Conservation (phyloP, 1,284 basidiomycete genomes). For the Pascua guehoae region DNA sequence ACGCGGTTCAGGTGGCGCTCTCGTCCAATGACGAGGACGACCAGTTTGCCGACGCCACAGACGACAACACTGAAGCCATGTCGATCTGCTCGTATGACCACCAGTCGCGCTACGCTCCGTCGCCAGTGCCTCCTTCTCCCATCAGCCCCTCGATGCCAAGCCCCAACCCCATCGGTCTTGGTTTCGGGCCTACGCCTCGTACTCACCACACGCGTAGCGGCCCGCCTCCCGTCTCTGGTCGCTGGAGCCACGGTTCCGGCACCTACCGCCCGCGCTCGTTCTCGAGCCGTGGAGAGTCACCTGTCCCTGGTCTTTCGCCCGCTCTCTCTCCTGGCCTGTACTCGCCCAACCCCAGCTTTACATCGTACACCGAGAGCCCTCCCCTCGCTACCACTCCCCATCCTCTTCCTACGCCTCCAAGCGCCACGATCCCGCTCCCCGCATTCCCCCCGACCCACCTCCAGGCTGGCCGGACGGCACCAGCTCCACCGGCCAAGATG, state of each 20-base stretch:
- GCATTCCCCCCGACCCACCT: constrained; percentile 4
- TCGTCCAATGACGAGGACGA: constrained; percentile 35
- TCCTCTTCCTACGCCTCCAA: constrained; percentile 1
- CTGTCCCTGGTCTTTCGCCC: constrained; percentile 17
- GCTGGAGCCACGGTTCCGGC: constrained; percentile 16
- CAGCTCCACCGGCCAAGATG: constrained; percentile 15
- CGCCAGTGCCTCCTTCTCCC: constrained; percentile 14
- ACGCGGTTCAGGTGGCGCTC: constrained; percentile 1
- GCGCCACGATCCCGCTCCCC: constrained; percentile 7
- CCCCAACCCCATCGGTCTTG: constrained; percentile 11
- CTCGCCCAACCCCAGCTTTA: constrained; percentile 13
- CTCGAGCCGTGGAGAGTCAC: constrained; percentile 17
- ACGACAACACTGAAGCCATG: constrained; percentile 49
- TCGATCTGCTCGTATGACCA: constrained; percentile 21
- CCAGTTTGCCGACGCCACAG: constrained; percentile 57
- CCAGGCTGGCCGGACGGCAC: constrained; percentile 8
- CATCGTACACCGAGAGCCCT: background rate
- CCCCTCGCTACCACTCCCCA: background rate
- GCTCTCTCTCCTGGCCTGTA: constrained; percentile 20
- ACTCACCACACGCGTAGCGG: constrained; percentile 12
- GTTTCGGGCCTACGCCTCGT: constrained; percentile 9
- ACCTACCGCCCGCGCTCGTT: constrained; percentile 14
- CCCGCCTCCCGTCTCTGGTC: constrained; percentile 19
- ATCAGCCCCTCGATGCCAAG: constrained; percentile 11
- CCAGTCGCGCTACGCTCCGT: constrained; percentile 6